phyloP scores from a whole-genome alignment of 73 alveolate species.

The Paramecium caudatum region DNA sequence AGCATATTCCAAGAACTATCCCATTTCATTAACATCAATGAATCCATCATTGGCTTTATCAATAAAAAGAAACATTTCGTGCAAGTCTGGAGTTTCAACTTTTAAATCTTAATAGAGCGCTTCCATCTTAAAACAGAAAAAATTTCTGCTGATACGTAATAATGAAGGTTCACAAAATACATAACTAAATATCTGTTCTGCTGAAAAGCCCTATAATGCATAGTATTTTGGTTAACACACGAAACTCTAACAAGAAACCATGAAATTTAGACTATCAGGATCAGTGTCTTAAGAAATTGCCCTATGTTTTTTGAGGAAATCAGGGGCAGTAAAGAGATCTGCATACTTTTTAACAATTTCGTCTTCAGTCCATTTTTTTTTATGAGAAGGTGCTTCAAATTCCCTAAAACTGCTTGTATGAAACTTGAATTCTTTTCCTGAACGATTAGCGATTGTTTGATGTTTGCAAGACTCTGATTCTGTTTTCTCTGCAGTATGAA shows the following conservation, averaged over 20 bases:
- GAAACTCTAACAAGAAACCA: constrained; percentile 39
- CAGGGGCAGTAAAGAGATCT: constrained; percentile 63
- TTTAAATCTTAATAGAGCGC: not conserved
- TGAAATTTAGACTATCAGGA: constrained; percentile 37
- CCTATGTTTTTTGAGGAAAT: constrained; percentile 8
- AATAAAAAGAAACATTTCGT: constrained; percentile 2
- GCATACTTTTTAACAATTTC: constrained; percentile 61
- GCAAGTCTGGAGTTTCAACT: not conserved
- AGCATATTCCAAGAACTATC: not conserved
- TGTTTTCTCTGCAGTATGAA: not conserved
- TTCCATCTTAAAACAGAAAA: constrained; percentile 5
- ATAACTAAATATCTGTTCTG: constrained; percentile 5
- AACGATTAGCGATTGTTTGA: no score
- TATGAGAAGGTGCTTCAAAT: not conserved
- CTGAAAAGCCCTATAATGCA: not conserved
- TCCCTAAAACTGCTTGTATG: no score
- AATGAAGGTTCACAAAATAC: not conserved
- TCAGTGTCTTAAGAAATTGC: constrained; percentile 25
- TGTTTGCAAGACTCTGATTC: no score
- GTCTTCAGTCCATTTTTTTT: constrained; percentile 58
- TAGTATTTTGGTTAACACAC: constrained; percentile 19
- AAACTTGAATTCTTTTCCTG: no score
- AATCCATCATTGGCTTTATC: constrained; percentile 21
- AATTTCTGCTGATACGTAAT: not conserved
- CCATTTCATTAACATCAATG: constrained; percentile 43